Evolutionary conservation across 768 basidiomycete genomes (phyloP).

Genomic region (Amyloporia xantha): DNA sequence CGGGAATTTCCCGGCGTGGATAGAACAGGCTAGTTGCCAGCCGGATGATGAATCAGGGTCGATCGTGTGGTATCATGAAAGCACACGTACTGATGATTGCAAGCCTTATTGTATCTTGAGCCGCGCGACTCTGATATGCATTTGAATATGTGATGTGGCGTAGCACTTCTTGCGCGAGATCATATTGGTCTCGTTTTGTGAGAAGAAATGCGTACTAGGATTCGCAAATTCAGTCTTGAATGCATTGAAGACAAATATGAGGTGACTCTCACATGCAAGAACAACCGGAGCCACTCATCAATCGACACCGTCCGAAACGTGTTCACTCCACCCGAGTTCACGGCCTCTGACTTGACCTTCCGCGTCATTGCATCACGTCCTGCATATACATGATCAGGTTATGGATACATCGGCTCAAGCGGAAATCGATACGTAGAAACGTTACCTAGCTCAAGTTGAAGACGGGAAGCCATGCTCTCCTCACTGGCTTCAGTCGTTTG

Average conservation of each 20-base stretch:
- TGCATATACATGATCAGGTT: constrained; percentile 17
- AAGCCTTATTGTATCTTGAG: constrained; percentile 68
- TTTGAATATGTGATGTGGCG: constrained; percentile 71
- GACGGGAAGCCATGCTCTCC: constrained; percentile 66
- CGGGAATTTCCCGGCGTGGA: constrained; percentile 46
- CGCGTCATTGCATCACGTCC: constrained; percentile 52
- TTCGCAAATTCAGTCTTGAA: not conserved
- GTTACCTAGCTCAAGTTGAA: constrained; percentile 70
- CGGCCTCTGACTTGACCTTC: constrained; percentile 39
- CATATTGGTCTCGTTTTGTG: constrained; percentile 55
- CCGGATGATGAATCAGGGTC: not conserved
- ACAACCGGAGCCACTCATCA: constrained; percentile 78
- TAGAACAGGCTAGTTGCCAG: constrained; percentile 57
- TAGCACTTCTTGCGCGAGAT: constrained; percentile 67
- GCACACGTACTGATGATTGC: constrained; percentile 62
- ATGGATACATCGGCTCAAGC: not conserved
- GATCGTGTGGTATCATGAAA: not conserved
- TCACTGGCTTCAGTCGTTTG: constrained; percentile 51
- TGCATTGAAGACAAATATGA: too few species aligned
- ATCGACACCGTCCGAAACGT: constrained; percentile 78
- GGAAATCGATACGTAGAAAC: constrained; percentile 5
- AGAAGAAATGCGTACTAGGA: constrained; percentile 69
- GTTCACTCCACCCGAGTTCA: constrained; percentile 41
- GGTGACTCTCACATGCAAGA: constrained; percentile 66
- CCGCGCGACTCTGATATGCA: constrained; percentile 54